Conservation (phyloP, 495 filamentous ascomycete species). For the Aspergillus taichungensis region DNA sequence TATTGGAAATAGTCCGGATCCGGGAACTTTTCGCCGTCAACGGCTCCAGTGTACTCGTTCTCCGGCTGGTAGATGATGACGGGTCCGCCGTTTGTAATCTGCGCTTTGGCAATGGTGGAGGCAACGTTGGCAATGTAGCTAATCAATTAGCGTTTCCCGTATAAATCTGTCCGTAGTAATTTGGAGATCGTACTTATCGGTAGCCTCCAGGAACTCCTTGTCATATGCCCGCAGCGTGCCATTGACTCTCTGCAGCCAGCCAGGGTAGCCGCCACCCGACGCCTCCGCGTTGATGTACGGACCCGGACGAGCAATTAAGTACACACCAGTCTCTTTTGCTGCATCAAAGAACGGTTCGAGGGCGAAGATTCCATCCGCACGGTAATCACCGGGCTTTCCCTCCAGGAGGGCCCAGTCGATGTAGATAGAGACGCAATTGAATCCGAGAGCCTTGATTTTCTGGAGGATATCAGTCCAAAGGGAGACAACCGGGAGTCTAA, state of each 20-base stretch:
- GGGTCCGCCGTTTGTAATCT: constrained; percentile 73
- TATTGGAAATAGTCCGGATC: constrained; percentile 60
- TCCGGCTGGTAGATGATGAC: constrained; percentile 73
- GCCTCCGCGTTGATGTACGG: constrained; percentile 62
- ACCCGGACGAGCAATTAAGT: constrained; percentile 64
- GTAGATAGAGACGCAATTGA: constrained; percentile 70
- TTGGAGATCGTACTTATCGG: constrained; percentile 40
- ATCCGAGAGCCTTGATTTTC: constrained; percentile 70
- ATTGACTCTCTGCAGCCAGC: constrained; percentile 56
- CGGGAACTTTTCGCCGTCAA: constrained; percentile 37
- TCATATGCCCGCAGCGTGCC: constrained; percentile 51
- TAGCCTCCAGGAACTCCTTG: constrained; percentile 54
- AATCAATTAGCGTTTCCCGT: background rate
- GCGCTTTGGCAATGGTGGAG: constrained; percentile 57
- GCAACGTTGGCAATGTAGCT: constrained; percentile 41
- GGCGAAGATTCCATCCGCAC: constrained; percentile 59
- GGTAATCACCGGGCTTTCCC: constrained; percentile 59
- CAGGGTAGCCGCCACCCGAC: constrained; percentile 54
- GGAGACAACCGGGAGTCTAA: constrained; percentile 59
- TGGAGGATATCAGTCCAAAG: constrained; percentile 70
- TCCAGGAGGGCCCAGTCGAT: constrained; percentile 74
- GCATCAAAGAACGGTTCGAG: constrained; percentile 65
- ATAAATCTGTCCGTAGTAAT: background rate
- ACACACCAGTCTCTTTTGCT: constrained; percentile 59
- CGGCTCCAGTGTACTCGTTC: constrained; percentile 59